phyloP scores from a whole-genome alignment of 257 asterid genomes.

The Plantago ovata region DNA sequence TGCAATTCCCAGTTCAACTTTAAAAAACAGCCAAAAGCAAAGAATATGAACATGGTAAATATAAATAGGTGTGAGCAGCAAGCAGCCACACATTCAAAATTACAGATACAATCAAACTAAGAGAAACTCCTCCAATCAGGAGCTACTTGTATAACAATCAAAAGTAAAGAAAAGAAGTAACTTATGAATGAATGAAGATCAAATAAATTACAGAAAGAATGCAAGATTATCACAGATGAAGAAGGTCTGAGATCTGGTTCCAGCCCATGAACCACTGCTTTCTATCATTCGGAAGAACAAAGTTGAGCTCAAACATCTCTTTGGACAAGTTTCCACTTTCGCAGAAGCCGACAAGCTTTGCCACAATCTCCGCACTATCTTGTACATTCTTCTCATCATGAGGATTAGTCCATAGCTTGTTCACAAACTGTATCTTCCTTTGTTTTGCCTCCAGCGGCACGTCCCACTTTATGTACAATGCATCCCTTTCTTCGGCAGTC shows the following conservation, averaged over 20 bases:
- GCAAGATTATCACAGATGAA: conserved; percentile 47
- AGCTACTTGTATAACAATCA: no score
- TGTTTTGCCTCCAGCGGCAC: conserved; percentile 87
- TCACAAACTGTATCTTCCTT: conserved; percentile 71
- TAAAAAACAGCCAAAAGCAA: no score
- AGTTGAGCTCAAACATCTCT: conserved; percentile 92
- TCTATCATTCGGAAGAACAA: conserved; percentile 76
- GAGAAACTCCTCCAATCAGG: no score
- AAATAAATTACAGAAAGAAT: conserved; percentile 27
- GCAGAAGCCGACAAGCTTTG: conserved; percentile 80
- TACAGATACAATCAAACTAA: no score
- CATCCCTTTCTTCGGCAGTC: conserved; percentile 77
- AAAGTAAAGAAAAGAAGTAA: no score
- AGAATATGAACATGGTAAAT: no score
- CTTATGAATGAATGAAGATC: neutral
- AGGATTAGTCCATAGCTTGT: conserved; percentile 78
- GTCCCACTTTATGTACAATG: conserved; percentile 79
- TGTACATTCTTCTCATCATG: conserved; percentile 57
- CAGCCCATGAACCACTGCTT: conserved; percentile 82
- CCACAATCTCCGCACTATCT: conserved; percentile 88
- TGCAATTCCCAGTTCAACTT: no score
- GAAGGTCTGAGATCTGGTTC: conserved; percentile 84
- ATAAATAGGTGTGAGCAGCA: no score
- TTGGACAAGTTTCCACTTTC: conserved; percentile 73
- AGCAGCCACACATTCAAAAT: no score